Conservation (phyloP, 2,329 filamentous ascomycete species). For the Salinomyces thailandicus region DNA sequence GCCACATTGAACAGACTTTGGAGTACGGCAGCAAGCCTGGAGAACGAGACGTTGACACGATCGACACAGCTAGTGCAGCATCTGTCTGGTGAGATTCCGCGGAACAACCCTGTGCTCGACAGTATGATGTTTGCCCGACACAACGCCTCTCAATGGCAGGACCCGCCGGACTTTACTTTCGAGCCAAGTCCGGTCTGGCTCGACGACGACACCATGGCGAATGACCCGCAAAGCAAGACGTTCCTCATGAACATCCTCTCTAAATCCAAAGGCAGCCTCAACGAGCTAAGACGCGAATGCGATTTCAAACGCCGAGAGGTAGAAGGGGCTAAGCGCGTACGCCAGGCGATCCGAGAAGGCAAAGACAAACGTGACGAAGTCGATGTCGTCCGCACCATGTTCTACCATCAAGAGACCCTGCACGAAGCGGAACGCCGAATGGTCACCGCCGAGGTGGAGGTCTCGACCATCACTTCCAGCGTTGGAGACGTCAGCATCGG, state of each 20-base stretch:
- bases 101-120: slow-evolving; percentile 81
- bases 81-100: slow-evolving; percentile 67
- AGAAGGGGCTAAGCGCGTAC: slow-evolving; percentile 61
- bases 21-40: slow-evolving; percentile 68
- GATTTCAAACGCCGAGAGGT: slow-evolving; percentile 82
- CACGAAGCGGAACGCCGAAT: slow-evolving; percentile 76
- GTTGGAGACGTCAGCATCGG: slow-evolving; percentile 90
- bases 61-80: slow-evolving; percentile 63
- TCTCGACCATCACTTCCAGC: slow-evolving; percentile 77
- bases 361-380: slow-evolving; percentile 85
- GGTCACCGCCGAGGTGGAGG: slow-evolving; percentile 84
- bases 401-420: slow-evolving; percentile 71
- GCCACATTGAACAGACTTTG: slow-evolving; percentile 76
- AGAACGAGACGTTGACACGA: slow-evolving; percentile 65
- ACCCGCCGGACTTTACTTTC: slow-evolving; percentile 74
- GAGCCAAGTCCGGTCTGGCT: slow-evolving; percentile 96
- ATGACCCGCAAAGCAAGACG: slow-evolving; percentile 76
- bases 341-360: slow-evolving; percentile 68
- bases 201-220: slow-evolving; percentile 77
- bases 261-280: slow-evolving; percentile 78
- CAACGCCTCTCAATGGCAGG: slow-evolving; percentile 70
- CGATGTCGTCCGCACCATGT: slow-evolving; percentile 70
- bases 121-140: slow-evolving; percentile 97
- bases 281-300: slow-evolving; percentile 68
- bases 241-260: slow-evolving; percentile 84